Percentiles rank a stretch among this genome's conserved stretches.
These are phyloP conservation scores for Apophysomyces elegans DNA, from an alignment of 371 early-diverging fungal genomes.

Conservation along the genomic window DNA sequence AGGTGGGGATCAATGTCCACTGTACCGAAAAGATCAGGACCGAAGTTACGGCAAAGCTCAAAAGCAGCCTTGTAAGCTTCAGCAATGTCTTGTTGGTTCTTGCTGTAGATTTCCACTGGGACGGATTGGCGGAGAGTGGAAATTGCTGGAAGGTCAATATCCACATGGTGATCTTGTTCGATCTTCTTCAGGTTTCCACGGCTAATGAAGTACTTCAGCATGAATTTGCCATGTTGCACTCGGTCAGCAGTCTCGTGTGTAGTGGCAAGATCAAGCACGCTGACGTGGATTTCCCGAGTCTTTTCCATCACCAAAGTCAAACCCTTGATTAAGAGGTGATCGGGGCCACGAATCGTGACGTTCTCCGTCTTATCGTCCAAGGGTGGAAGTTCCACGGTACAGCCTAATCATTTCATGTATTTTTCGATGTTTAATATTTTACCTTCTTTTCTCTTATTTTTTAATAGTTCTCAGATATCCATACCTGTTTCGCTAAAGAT, in stretches of 20 bases:
- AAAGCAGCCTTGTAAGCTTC: constrained; percentile 56
- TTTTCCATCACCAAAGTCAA: constrained; percentile 79
- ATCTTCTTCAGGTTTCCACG: constrained; percentile 66
- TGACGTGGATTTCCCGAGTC: constrained; percentile 67
- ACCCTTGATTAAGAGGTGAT: constrained; percentile 66
- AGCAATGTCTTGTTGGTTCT: constrained; percentile 54
- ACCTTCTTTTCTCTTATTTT: background rate
- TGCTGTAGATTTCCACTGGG: constrained; percentile 69
- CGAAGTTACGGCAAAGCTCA: constrained; percentile 36
- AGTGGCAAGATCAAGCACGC: constrained; percentile 55
- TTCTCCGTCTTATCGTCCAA: constrained; percentile 71
- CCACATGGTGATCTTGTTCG: constrained; percentile 65
- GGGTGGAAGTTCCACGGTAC: constrained; percentile 50
- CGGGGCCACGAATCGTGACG: constrained; percentile 84
- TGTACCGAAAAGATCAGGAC: constrained; percentile 66
- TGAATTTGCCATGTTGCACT: constrained; percentile 59
- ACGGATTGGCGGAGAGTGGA: constrained; percentile 32
- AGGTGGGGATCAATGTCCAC: constrained; percentile 81
- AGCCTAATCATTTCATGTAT: constrained; percentile 12
- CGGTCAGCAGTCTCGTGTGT: constrained; percentile 57
- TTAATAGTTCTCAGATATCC: background rate
- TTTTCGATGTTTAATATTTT: background rate
- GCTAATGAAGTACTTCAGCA: constrained; percentile 65
- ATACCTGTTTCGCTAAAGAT: constrained; percentile 75
- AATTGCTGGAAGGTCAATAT: constrained; percentile 56